Percentiles rank a stretch among this genome's conserved stretches.
phyloP scores from a whole-genome alignment of 192 early-diverging fungal species.

The Linnemannia elongata region DNA sequence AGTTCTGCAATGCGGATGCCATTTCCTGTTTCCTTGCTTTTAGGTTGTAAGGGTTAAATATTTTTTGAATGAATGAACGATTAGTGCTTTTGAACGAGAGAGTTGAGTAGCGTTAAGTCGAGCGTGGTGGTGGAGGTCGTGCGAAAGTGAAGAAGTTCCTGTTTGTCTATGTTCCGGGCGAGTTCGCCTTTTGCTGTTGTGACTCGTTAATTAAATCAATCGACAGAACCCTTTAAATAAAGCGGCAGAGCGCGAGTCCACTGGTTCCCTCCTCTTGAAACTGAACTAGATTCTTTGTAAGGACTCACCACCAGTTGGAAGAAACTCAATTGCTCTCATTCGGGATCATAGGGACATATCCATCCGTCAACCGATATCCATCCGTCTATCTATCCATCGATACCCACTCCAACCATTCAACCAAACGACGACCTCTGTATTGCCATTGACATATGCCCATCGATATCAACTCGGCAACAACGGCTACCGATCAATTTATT shows the following conservation, averaged over 20 bases:
- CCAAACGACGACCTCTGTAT: not conserved
- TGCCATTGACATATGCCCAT: not conserved
- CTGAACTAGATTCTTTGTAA: constrained; percentile 50
- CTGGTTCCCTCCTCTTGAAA: constrained; percentile 52
- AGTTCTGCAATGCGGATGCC: not conserved
- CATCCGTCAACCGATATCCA: constrained; percentile 7
- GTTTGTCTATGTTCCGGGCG: not conserved
- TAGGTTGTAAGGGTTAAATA: not conserved
- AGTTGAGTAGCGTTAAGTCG: no score
- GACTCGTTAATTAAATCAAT: not conserved
- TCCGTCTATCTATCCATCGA: constrained; percentile 39
- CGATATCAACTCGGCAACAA: not conserved
- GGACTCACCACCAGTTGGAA: constrained; percentile 5
- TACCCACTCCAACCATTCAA: not conserved
- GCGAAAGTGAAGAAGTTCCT: not conserved
- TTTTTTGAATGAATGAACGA: no score
- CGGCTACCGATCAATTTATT: not conserved
- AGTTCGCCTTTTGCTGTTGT: not conserved
- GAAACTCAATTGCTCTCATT: not conserved
- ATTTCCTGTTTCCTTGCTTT: not conserved
- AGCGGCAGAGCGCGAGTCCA: not conserved
- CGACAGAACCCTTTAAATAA: not conserved
- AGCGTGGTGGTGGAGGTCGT: not conserved
- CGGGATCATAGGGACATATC: not conserved
- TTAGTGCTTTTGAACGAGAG: no score